Evolutionary conservation across 2,329 filamentous ascomycete genomes (phyloP).

Genomic region (Pleomassaria siparia): DNA sequence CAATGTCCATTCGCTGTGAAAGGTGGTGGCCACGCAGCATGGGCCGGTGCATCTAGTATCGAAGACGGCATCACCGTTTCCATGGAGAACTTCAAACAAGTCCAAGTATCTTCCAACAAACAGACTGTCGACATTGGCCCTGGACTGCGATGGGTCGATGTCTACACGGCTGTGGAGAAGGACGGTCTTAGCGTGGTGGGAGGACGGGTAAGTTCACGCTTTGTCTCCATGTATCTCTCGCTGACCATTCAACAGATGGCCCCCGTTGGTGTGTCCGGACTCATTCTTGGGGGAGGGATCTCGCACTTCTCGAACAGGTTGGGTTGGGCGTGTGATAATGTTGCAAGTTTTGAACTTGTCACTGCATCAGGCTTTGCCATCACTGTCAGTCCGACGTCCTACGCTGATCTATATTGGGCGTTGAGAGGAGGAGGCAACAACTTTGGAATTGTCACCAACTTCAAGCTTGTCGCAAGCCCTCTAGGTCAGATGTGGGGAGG

Average conservation of each 20-base stretch:
- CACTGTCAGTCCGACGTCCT: conserved; percentile 18
- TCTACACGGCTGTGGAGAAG: conserved; percentile 33
- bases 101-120: conserved; percentile 27
- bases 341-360: conserved; percentile 31
- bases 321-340: conserved; percentile 37
- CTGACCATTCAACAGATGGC: conserved; percentile 15
- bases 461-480: conserved; percentile 22
- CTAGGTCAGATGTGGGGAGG: conserved; percentile 25
- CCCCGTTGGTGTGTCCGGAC: conserved; percentile 35
- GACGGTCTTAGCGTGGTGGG: conserved; percentile 32
- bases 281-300: conserved; percentile 39
- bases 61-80: conserved; percentile 48
- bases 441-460: conserved; percentile 27
- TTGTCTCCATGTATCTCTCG: conserved; percentile 15
- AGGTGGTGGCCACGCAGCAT: conserved; percentile 47
- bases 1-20: conserved; percentile 47
- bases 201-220: conserved; percentile 28
- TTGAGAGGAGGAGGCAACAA: conserved; percentile 34
- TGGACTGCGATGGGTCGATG: conserved; percentile 40
- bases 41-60: conserved; percentile 46
- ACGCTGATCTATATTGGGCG: conserved; percentile 42
- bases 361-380: conserved; percentile 27
- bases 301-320: conserved; percentile 30
- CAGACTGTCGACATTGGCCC: conserved; percentile 31
- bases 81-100: conserved; percentile 35